phyloP scores from a whole-genome alignment of 129 eudicot genomes.

The Oenanthe sinensis region DNA sequence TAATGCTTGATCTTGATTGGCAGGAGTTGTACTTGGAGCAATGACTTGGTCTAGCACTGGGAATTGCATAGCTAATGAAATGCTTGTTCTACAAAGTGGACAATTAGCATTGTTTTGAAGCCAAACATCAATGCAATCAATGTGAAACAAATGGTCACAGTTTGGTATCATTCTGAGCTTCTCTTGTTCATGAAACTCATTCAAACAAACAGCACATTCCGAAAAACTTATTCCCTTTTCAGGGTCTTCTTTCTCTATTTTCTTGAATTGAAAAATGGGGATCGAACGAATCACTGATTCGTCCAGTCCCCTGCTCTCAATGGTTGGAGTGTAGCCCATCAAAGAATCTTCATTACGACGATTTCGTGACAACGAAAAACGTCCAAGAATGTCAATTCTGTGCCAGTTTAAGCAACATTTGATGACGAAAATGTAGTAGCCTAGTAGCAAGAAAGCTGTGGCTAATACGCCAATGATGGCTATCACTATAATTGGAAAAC shows the following conservation, averaged over 20 bases:
- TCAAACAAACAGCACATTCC: conserved; percentile 80
- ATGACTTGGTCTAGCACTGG: conserved; percentile 13
- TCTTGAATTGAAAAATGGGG: conserved; percentile 53
- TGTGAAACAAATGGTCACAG: conserved; percentile 75
- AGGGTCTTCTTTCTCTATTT: conserved; percentile 15
- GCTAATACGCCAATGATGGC: conserved; percentile 78
- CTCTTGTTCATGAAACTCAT: conserved; percentile 63
- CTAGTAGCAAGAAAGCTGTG: conserved; percentile 59
- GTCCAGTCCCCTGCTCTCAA: conserved; percentile 48
- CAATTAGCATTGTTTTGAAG: conserved; percentile 82
- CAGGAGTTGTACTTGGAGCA: conserved; percentile 19
- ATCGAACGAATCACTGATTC: conserved; percentile 73
- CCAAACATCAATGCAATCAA: conserved; percentile 94
- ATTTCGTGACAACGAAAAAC: conserved; percentile 47
- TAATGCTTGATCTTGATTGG: conserved; percentile 9
- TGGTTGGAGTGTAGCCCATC: conserved; percentile 17
- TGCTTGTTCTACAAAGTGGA: conserved; percentile 77
- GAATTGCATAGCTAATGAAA: conserved; percentile 33
- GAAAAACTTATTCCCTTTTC: neutral
- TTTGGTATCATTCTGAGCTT: conserved; percentile 68
- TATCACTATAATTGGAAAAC: conserved; percentile 65
- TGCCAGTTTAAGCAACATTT: conserved; percentile 88
- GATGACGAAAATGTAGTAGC: conserved; percentile 84
- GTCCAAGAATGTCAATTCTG: conserved; percentile 54
- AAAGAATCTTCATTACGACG: conserved; percentile 22